Evolutionary conservation across 495 filamentous ascomycete genomes (phyloP).

Genomic region (Xylaria palmicola): DNA sequence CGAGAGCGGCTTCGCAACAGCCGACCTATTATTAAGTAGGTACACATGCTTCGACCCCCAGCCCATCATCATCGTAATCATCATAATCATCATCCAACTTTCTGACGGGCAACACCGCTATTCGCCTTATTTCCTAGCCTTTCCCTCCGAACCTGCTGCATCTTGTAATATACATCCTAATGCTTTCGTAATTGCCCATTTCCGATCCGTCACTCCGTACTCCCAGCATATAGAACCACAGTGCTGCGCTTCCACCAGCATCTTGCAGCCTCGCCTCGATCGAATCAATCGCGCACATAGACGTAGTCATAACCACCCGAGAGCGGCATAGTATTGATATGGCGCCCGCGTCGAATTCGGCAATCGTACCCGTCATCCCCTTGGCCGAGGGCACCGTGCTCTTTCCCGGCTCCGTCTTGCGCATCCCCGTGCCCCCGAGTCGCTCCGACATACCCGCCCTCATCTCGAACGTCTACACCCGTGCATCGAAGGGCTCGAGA

Average conservation of each 20-base stretch:
- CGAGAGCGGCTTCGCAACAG: too few species aligned
- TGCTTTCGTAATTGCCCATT: neutral
- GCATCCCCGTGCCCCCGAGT: conserved; percentile 68
- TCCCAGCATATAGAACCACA: conserved; percentile 11
- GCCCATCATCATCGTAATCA: neutral
- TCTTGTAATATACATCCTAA: conserved; percentile 7
- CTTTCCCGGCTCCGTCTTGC: conserved; percentile 74
- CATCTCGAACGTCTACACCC: conserved; percentile 71
- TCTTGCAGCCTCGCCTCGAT: neutral
- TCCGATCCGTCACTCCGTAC: neutral
- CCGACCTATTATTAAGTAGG: too few species aligned
- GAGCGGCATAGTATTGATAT: conserved; percentile 16
- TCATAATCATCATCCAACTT: neutral
- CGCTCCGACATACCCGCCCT: conserved; percentile 81
- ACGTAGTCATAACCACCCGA: neutral
- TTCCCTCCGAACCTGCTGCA: neutral
- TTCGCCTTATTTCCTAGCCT: conserved; percentile 4
- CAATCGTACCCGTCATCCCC: conserved; percentile 68
- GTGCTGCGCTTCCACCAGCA: neutral
- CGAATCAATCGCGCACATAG: neutral
- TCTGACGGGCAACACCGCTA: conserved; percentile 4
- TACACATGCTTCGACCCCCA: neutral
- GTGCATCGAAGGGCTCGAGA: conserved; percentile 61
- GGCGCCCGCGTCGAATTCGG: conserved; percentile 37
- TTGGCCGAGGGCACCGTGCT: conserved; percentile 73